phyloP scores from a whole-genome alignment of 805 yeast genomes.

The Candida ovalis region DNA sequence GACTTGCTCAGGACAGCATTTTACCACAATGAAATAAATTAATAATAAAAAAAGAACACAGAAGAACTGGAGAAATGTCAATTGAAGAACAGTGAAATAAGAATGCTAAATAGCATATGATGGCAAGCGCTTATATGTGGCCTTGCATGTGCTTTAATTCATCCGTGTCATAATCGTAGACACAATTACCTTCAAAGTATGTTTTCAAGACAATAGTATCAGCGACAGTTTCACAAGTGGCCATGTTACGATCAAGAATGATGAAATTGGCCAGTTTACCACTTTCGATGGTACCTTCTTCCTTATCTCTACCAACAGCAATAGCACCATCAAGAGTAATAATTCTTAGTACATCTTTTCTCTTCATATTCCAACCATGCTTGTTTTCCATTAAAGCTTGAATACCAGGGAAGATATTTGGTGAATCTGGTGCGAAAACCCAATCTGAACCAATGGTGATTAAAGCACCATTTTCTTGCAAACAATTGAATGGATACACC shows the following conservation, averaged over 20 bases:
- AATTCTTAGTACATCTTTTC: constrained; percentile 21
- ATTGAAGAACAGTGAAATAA: not conserved
- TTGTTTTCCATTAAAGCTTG: constrained; percentile 26
- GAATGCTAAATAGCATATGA: too few relatives aligned
- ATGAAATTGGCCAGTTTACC: constrained; percentile 27
- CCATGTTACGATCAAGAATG: constrained; percentile 21
- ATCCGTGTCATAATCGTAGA: constrained; percentile 25
- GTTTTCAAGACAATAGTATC: constrained; percentile 23
- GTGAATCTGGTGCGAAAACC: constrained; percentile 28
- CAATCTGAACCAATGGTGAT: constrained; percentile 27
- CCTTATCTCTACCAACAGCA: constrained; percentile 19
- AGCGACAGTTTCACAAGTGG: constrained; percentile 17
- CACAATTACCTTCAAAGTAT: constrained; percentile 24
- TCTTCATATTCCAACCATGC: constrained; percentile 26
- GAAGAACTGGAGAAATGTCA: not conserved
- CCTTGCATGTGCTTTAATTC: constrained; percentile 26
- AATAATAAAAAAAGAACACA: not conserved
- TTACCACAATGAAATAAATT: not conserved
- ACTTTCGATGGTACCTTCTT: constrained; percentile 21
- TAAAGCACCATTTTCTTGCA: constrained; percentile 23
- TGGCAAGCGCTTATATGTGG: not conserved
- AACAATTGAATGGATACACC: constrained; percentile 25
- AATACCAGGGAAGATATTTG: constrained; percentile 26
- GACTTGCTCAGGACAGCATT: not conserved
- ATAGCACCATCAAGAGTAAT: constrained; percentile 25